Evolutionary conservation across 192 early-diverging fungal species (phyloP), one percentile per base, ranked within the genome.

Genomic region (Backusella tarrabulga): DNA sequence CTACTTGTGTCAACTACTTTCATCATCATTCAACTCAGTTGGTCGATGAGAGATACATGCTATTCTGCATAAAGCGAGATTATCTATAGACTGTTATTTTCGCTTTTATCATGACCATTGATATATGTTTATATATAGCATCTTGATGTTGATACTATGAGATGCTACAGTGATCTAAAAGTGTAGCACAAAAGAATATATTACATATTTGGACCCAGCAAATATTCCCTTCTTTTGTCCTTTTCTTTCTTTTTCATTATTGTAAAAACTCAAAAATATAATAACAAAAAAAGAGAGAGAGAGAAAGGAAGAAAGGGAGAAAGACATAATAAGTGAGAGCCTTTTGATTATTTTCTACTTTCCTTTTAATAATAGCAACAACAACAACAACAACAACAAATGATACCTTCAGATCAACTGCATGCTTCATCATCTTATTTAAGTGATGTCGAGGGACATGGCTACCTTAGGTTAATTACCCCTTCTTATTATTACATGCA

Each of bases 371-470:
- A 40, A 40, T 0, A 40, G 11, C 38, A 32, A 32, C 32, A 32
- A 32, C 32, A 32, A 32, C 38, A 40, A 38, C 36, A 38, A 26
- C 21, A 29, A 29, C 12, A 35, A 21, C 35, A 36, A 68, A 68
- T 68, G 34, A 11, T 36, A 7, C 29, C 67, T 68, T 35, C 35
- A 35, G 67, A 68, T 68, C 35, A 34, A 34, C 4, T 36, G 7
- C 67, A 68, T 35, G 17, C 35, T 36, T 35, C 67, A 68, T 36
- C 67, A 68, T 36, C 67, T 68, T 68, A 36, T 68, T 15, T 68
- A 19, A 6, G 19, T 34, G 71, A 72, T 41, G 42, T 14, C 26
- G 17, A 72, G 9, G 44, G 71, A 32, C 42, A 72, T 44, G 42
- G 71, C 17, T 72, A 72, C 46, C 15, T 44, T 72, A 72, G 71